These are phyloP conservation scores for Colletotrichum filicis DNA, from an alignment of 2,329 filamentous ascomycete genomes.

Conservation along the genomic window DNA sequence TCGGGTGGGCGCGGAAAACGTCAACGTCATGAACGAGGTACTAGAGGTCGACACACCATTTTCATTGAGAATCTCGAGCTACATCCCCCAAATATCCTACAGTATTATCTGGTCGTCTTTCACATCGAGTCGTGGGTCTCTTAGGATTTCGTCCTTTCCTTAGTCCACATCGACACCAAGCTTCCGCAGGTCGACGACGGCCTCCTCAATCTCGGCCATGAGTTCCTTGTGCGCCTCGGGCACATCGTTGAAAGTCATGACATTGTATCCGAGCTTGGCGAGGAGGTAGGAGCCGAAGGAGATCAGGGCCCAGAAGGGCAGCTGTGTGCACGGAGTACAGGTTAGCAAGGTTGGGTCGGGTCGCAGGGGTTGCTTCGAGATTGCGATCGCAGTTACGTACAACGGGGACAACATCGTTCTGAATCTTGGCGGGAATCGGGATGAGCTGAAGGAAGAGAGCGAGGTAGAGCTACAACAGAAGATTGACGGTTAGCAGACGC, in stretches of 20 bases:
- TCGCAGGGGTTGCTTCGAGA: not conserved
- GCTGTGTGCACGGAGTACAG: conserved; percentile 59
- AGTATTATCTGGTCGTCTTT: not conserved
- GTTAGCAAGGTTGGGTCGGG: conserved; percentile 10
- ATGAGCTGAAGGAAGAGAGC: conserved; percentile 86
- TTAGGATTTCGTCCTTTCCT: conserved; percentile 29
- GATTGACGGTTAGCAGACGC: conserved; percentile 34
- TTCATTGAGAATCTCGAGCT: not conserved
- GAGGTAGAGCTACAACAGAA: conserved; percentile 80
- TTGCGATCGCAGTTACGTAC: conserved; percentile 64
- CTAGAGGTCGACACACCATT: not conserved
- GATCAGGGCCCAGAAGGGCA: conserved; percentile 93
- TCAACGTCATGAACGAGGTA: not conserved
- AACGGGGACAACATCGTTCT: conserved; percentile 88
- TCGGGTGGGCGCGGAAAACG: not conserved
- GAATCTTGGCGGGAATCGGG: conserved; percentile 80
- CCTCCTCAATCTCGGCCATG: conserved; percentile 83
- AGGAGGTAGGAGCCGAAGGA: conserved; percentile 93
- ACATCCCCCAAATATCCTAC: not conserved
- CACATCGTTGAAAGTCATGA: conserved; percentile 96
- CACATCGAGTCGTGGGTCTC: not conserved
- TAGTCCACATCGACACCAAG: conserved; percentile 84
- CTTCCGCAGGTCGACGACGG: conserved; percentile 77
- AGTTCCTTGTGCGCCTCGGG: conserved; percentile 91
- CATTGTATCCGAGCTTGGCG: conserved; percentile 89